Evolutionary conservation across 208 protist species (phyloP).

Genomic region (Paratrypanosoma confusum): DNA sequence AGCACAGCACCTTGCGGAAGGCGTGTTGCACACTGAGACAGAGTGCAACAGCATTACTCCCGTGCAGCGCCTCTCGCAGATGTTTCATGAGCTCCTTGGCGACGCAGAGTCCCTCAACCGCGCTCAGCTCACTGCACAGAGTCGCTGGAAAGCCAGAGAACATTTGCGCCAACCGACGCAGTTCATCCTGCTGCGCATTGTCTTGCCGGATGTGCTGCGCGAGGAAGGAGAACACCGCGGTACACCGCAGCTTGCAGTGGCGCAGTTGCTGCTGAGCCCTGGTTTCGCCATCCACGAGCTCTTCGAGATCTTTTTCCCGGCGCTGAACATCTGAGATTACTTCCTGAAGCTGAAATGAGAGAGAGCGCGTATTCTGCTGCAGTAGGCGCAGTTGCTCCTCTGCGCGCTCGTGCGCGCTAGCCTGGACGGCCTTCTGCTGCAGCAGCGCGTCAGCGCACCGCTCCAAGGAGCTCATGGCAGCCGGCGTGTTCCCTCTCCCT

Average conservation of each 20-base stretch:
- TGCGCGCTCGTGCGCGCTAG: slow-evolving; percentile 46
- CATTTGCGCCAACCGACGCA: slow-evolving; percentile 14
- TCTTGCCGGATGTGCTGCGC: slow-evolving; percentile 6
- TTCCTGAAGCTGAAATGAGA: slow-evolving; percentile 32
- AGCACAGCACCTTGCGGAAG: too few species aligned
- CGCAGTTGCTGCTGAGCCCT: slow-evolving; percentile 38
- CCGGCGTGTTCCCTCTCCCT: too few species aligned
- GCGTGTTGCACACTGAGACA: too few species aligned
- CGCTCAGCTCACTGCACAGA: slow-evolving; percentile 24
- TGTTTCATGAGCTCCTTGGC: slow-evolving; percentile 29
- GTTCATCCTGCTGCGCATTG: slow-evolving; percentile 13
- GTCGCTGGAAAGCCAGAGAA: slow-evolving; percentile 20
- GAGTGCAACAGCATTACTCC: too few species aligned
- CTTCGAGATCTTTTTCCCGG: slow-evolving; percentile 31
- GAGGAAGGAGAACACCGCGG: slow-evolving; percentile 24
- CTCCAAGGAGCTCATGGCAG: too few species aligned
- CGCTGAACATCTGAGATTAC: slow-evolving; percentile 44
- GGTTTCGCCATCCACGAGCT: slow-evolving; percentile 24
- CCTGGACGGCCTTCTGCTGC: slow-evolving; percentile 61
- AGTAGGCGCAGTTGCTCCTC: slow-evolving; percentile 49
- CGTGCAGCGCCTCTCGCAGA: slow-evolving; percentile 4
- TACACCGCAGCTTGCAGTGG: slow-evolving; percentile 31
- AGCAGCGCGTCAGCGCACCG: slow-evolving; percentile 61
- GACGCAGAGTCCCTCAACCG: slow-evolving; percentile 28
- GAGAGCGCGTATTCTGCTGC: slow-evolving; percentile 29